Percentiles rank a stretch among this genome's conserved stretches.
phyloP scores from a whole-genome alignment of 495 filamentous ascomycete species.

The Penicilliopsis zonata region DNA sequence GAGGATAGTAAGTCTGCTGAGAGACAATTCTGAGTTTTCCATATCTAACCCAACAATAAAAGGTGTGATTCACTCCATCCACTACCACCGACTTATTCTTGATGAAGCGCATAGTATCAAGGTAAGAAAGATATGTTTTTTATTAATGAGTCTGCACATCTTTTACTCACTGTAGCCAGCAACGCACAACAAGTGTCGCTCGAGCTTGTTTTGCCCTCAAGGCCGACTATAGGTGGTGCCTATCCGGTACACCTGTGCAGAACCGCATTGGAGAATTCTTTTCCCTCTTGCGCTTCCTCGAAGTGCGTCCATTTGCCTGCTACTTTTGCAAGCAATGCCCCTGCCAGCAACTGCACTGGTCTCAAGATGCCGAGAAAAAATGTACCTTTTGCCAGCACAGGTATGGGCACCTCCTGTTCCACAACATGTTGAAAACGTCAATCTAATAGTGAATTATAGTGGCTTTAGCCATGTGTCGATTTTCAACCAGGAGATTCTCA shows the following conservation, averaged over 20 bases:
- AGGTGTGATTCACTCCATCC: conserved; percentile 65
- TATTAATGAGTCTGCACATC: neutral
- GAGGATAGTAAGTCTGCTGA: conserved; percentile 58
- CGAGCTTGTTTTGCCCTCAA: conserved; percentile 86
- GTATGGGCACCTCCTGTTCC: conserved; percentile 9
- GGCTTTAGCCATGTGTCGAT: conserved; percentile 83
- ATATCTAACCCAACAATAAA: conserved; percentile 4
- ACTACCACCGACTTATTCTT: conserved; percentile 84
- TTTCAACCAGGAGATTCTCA: conserved; percentile 91
- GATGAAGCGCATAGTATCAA: conserved; percentile 98
- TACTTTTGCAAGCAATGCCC: conserved; percentile 83
- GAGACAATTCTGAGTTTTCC: too few species aligned
- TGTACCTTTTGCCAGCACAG: conserved; percentile 55
- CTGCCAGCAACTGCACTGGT: conserved; percentile 78
- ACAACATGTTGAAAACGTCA: neutral
- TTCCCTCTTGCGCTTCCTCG: conserved; percentile 81
- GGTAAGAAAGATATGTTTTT: conserved; percentile 17
- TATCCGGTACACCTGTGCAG: conserved; percentile 88
- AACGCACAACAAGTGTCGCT: conserved; percentile 76
- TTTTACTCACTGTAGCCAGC: conserved; percentile 26
- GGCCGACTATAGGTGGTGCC: conserved; percentile 82
- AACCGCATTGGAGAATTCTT: conserved; percentile 98
- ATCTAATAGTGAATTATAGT: conserved; percentile 25
- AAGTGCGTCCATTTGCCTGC: conserved; percentile 75
- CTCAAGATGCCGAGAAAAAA: conserved; percentile 49